Base-by-base conservation (phyloP, 768 basidiomycete genomes). In the Boletus sp. region DNA sequence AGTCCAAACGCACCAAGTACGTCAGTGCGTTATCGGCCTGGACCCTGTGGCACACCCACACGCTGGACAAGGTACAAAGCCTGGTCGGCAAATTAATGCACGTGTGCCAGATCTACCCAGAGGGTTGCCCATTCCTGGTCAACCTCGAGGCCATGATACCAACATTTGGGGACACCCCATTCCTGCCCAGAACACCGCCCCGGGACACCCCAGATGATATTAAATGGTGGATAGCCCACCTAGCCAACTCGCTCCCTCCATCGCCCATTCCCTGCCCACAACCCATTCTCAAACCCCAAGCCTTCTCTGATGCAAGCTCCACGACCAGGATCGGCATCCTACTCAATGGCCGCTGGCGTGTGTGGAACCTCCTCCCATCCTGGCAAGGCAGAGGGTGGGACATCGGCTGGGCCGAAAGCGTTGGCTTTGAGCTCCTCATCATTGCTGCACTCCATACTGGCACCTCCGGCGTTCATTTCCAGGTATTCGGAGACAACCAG, bases 291-390 rank as follows among this genome's bases (percentile, higher is more conserved):
- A 8, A 59, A n/a, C 12, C 33, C 1, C 15, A 18, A 0, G 47
- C 58, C 0, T 81, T 64, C 66, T 81, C 75, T 0, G 73, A 81
- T 62, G 78, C 78, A 1, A 79, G 76, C 65, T 73, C 72, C 1
- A 60, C 56, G 0, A 40, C 64, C 1, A 72, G 77, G 0, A 73
- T 78, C 17, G 69, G 69, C 1, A 74, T 80, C 53, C 50, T 54
- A 33, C 68, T 78, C 20, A 54, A 61, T 0, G 47, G 52, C 4
- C 2, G 28, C 0, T 77, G 76, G 78, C 24, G 70, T 7, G 73
- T 74, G 0, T 77, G 72, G 71, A 10, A 48, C 0, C 70, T 77
- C 1, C 24, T 24, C 24, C 24, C 24, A 24, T 1, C 24, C 24
- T 24, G 24, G 24, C 24, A 3, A 24, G 24, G 24, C 2, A 3